Conservation (phyloP, 352 stramenopile genomes). For the Phytophthora pluvialis region DNA sequence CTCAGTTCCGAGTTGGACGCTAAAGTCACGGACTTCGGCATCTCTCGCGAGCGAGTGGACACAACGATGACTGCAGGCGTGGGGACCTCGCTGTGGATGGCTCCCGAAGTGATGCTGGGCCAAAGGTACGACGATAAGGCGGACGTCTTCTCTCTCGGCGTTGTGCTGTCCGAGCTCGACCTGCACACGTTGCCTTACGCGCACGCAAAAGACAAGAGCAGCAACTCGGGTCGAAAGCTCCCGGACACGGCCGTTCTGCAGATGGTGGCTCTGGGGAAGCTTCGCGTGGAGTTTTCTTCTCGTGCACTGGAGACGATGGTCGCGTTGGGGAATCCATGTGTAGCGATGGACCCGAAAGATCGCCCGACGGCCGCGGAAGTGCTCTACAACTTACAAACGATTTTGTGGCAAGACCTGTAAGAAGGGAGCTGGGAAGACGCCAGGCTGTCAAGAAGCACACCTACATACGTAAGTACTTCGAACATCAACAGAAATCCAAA, state of each 20-base stretch:
- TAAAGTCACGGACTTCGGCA: slow-evolving; percentile 56
- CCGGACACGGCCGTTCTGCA: slow-evolving; percentile 36
- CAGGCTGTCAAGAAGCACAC: no score
- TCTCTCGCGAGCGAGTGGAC: slow-evolving; percentile 33
- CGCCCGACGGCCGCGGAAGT: slow-evolving; percentile 40
- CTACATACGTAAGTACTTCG: background rate
- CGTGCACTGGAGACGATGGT: slow-evolving; percentile 23
- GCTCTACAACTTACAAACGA: slow-evolving; percentile 32
- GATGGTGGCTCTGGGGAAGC: slow-evolving; percentile 40
- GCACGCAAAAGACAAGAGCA: slow-evolving; percentile 20
- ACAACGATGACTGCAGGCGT: slow-evolving; percentile 48
- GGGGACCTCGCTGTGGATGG: slow-evolving; percentile 38
- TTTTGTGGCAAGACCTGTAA: slow-evolving; percentile 21
- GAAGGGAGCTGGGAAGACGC: background rate
- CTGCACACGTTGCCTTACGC: slow-evolving; percentile 38
- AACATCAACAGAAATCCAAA: background rate
- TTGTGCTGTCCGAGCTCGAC: slow-evolving; percentile 41
- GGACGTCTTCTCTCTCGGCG: slow-evolving; percentile 38
- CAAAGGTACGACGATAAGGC: slow-evolving; percentile 33
- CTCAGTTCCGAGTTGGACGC: slow-evolving; percentile 30
- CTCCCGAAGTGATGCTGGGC: slow-evolving; percentile 47
- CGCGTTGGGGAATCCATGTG: slow-evolving; percentile 31
- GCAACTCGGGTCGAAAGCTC: slow-evolving; percentile 15
- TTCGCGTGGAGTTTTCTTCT: slow-evolving; percentile 43
- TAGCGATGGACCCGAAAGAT: slow-evolving; percentile 33